Conservation (phyloP, 2,329 filamentous ascomycete genomes). For the Coniochaeta hoffmannii region DNA sequence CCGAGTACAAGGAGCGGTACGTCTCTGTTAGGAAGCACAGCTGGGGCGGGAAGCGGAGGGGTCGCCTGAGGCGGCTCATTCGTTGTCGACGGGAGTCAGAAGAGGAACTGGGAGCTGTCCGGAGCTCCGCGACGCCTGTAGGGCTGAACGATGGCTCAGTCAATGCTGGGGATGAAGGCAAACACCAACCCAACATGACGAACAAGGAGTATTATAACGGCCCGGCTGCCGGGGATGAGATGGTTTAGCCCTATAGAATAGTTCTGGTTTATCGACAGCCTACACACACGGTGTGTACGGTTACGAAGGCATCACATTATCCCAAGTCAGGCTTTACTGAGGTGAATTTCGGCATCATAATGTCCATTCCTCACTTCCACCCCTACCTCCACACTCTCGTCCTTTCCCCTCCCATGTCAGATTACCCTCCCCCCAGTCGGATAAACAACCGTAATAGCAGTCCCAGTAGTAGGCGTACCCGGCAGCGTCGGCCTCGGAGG, state of each 20-base stretch:
- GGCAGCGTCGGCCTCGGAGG: not conserved
- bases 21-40: slow-evolving; percentile 12
- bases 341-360: too few species aligned
- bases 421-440: not conserved
- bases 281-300: too few species aligned
- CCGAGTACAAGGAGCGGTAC: slow-evolving; percentile 7
- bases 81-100: not conserved
- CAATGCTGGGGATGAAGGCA: not conserved
- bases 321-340: too few species aligned
- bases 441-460: not conserved
- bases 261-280: too few species aligned
- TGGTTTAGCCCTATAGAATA: not conserved
- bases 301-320: too few species aligned
- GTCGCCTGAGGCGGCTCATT: not conserved
- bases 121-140: not conserved
- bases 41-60: slow-evolving; percentile 11
- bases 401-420: not conserved
- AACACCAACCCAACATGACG: not conserved
- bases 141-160: not conserved
- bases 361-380: too few species aligned
- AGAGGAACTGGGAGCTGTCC: not conserved
- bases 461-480: not conserved
- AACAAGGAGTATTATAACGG: not conserved
- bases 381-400: not conserved
- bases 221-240: not conserved